These are phyloP conservation scores for Hylodesmum podocarpum DNA, from an alignment of 306 rosid genomes.

Conservation along the genomic window DNA sequence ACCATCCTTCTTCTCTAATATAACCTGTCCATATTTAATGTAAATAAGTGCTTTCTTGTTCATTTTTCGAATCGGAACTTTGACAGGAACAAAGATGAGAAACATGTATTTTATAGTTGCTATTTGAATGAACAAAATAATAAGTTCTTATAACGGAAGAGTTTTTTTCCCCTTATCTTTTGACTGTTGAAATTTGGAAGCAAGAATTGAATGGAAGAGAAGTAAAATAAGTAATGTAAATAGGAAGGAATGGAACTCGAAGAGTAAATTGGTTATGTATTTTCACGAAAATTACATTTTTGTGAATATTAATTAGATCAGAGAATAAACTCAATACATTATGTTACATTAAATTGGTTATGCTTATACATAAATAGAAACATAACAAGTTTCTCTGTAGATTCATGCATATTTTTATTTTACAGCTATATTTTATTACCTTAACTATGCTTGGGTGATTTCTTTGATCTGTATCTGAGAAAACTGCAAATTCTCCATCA, in stretches of 20 bases:
- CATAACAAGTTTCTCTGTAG: neutral
- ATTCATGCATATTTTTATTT: neutral
- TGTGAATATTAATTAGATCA: too few species aligned
- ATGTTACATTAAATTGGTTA: too few species aligned
- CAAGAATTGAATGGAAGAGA: neutral
- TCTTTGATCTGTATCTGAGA: constrained; percentile 25
- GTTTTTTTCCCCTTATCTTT: neutral
- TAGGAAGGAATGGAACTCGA: neutral
- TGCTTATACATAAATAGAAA: neutral
- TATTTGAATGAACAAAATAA: neutral
- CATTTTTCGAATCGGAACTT: neutral
- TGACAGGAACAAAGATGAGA: too few species aligned
- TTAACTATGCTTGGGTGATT: constrained; percentile 45
- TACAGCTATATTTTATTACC: constrained; percentile 21
- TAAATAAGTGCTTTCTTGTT: neutral
- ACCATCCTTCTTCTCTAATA: constrained; percentile 53
- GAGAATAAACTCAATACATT: too few species aligned
- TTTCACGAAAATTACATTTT: too few species aligned
- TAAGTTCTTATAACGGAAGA: neutral
- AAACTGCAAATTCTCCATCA: constrained; percentile 23
- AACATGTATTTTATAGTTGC: neutral
- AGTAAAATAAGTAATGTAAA: neutral
- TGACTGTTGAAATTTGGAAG: neutral
- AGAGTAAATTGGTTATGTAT: neutral
- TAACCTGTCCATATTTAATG: constrained; percentile 36